A percentile compares a stretch with the other conserved stretches of the same genome.
phyloP scores from a whole-genome alignment of 2,329 filamentous ascomycete species.

The Dendrostoma leiphaemia region DNA sequence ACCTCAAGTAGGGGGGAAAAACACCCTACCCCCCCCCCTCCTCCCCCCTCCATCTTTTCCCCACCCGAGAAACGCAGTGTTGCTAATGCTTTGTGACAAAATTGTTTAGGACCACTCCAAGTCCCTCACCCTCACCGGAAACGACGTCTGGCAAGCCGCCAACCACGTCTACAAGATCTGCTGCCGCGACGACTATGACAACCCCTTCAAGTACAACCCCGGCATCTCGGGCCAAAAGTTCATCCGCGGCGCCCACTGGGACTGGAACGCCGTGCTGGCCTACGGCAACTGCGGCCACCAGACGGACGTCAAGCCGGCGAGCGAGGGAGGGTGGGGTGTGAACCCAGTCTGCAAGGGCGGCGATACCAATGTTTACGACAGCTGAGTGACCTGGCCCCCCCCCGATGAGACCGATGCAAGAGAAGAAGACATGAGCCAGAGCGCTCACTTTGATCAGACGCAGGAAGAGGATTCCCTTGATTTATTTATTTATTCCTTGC shows the following conservation, averaged over 20 bases:
- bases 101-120: neutral
- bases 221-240: conserved; percentile 16
- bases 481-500: no score
- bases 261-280: conserved; percentile 5
- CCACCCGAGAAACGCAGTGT: neutral
- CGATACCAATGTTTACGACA: conserved; percentile 1
- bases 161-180: conserved; percentile 5
- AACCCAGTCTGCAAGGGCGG: conserved; percentile 9
- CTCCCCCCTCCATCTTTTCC: neutral
- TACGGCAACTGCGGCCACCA: conserved; percentile 9
- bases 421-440: no score
- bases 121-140: neutral
- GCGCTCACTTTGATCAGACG: no score
- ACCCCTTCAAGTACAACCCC: neutral
- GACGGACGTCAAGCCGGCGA: neutral
- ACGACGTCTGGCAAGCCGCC: neutral
- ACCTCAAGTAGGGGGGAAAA: no score
- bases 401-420: no score
- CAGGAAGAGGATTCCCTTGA: no score
- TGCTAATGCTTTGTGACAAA: neutral
- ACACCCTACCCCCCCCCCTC: neutral
- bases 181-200: conserved; percentile 1
- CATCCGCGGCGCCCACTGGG: neutral
- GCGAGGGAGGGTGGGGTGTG: neutral
- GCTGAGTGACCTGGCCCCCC: neutral